Base-by-base conservation (phyloP, 331 rosid species). In the Malus hybrid region DNA sequence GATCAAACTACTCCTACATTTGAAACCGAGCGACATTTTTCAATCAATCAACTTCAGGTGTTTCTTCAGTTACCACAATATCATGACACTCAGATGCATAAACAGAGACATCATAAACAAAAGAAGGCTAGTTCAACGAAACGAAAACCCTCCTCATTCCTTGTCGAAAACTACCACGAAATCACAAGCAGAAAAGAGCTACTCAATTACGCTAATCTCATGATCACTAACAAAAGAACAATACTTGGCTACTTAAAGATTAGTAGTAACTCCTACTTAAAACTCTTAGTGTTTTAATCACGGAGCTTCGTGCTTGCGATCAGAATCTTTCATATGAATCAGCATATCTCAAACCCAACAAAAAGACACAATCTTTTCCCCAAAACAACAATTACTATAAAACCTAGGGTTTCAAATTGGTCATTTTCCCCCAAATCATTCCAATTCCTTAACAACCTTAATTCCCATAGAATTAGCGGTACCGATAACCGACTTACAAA, bases 401-500 rank as follows among this genome's bases (percentile, higher is more conserved):
- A 56, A 71, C 75, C 75, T 56, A 56, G 75, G 68, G 39, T 57
- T 76, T 76, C 29, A 68, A n/a, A 22, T 65, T 10, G 5, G 28
- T 2, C 34, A 14, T 48, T 19, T 32, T 7, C 29, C 10, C 75
- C 63, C 50, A 52, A 29, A 55, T 86, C 82, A 91, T 14, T 92
- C 96, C 81, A 90, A 84, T 14, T 92, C 96, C 80, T 89, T 87
- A 0, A 86, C 93, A 57, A 94, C 87, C 88, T 86, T 76, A 34
- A 94, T 90, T 73, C 99, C 99, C 97, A 92, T 94, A 30, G 86
- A 60, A 13, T 82, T 87, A 0, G 99, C 92, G 6, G 97, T 89
- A 28, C 96, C 97, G 4, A 89, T 88, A 57, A 94, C 74, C 24
- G 96, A 87, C 86, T 90, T 92, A 13, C 88, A 90, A 60, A 94